Evolutionary conservation across 495 filamentous ascomycete genomes (phyloP), one percentile per base, ranked within the genome.

Genomic region (Tuber aestivum): DNA sequence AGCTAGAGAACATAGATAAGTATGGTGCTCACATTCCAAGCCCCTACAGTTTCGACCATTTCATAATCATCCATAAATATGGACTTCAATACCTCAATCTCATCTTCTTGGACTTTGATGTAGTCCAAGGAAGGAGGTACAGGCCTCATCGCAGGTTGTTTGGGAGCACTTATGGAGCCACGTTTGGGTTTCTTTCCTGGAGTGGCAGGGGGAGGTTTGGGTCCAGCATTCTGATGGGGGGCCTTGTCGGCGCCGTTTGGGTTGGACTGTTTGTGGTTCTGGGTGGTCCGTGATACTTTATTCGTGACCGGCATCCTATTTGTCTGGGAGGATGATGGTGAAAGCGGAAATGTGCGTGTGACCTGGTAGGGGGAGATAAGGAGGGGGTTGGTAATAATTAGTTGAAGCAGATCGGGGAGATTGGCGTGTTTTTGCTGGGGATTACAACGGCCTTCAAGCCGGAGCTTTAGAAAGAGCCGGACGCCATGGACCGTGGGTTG

Each of bases 31-130:
- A 93, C 92, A 86, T 97, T 93, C 95, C 95, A 99, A 56, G 94
- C 94, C 68, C 89, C 90, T 40, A 76, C 27, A 68, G 88, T 88
- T 81, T 91, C 89, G 41, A 88, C 85, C 77, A 90, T 88, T 74
- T 94, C 89, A 77, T 93, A 98, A 82, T 98, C 95, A 70, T 97
- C 94, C 81, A 91, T 92, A 82, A 95, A 99, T 61, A 99, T 97
- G 8, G 96, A 93, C 73, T 91, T 87, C 70, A 99, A 86, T 20
- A 90, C 95, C 84, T 96, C 91, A 45, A 95, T 86, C 86, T 99
- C 95, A 82, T 97, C 91, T 74, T 91, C 86, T 85, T 98, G 95
- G 35, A 91, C 89, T 82, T 95, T 90, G 68, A 90, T 87, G 84
- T 97, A 97, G 81, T 95, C 89, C 23, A 91, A 90, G 69, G 83